Evolutionary conservation across 2,329 filamentous ascomycete species (phyloP), one percentile per base, ranked within the genome.

Genomic region (Monilinia vaccinii-corymbosi): DNA sequence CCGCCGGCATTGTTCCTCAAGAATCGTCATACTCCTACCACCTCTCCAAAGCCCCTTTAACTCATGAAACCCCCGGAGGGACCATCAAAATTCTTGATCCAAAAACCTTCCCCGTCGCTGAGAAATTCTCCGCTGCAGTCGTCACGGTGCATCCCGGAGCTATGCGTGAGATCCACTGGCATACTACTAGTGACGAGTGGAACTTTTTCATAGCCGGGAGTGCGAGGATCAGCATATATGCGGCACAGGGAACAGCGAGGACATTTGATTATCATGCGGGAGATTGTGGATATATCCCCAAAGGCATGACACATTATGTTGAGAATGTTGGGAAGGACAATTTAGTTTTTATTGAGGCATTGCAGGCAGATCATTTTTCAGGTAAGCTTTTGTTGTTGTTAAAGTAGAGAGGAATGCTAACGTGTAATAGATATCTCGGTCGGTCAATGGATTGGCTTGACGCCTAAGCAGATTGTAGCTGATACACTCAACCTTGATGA

Each of bases 251-350:
- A 32, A 82, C 77, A 25, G 87, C 88, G 0, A 79, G 87, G 28
- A 92, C 88, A 0, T 92, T 92, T 69, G 84, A 92, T 74, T 92
- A 89, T 72, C 75, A 80, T 7, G 80, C 86, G 1, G 89, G 88
- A 2, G 89, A 92, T 67, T 86, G 91, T 0, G 88, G 86, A 16
- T 88, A 91, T 63, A 87, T 92, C 7, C 88, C 88, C 0, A 79
- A 79, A 68, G 89, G 89, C 70, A 89, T 88, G 79, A 88, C 86
- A 3, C 88, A 92, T 70, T 92, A 90, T 70, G 87, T 93, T 58
- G 88, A 93, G 78, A 91, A 91, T 67, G 82, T 89, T 45, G 85
- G 87, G n/a, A 82, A 88, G 52, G 87, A 91, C 71, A 82, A 87
- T 21, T 73, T 92, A 2, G 84, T 89, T 70, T 87, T 91, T 72